Conservation (phyloP, 1,284 basidiomycete species). For the Ustilago xerochloae region DNA sequence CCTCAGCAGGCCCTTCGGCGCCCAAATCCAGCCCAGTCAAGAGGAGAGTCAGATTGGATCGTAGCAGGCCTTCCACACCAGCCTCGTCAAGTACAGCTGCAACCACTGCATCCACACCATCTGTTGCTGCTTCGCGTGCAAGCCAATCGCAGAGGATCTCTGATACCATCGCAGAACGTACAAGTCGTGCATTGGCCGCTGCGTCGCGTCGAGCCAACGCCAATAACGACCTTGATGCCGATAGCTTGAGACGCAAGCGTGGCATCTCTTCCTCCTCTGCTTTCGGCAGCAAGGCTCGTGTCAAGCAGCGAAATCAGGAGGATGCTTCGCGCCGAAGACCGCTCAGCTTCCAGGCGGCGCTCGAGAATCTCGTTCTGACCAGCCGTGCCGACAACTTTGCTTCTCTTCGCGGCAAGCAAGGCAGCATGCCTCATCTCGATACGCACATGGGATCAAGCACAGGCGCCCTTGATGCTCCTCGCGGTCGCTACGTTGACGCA, state of each 20-base stretch:
- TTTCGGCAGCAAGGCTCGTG: conserved; percentile 58
- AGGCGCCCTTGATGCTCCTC: conserved; percentile 39
- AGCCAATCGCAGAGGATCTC: conserved; percentile 14
- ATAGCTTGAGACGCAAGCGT: conserved; percentile 36
- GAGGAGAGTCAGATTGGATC: conserved; percentile 23
- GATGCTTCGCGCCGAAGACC: conserved; percentile 48
- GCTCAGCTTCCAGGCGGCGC: conserved; percentile 59
- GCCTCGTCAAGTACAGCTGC: conserved; percentile 16
- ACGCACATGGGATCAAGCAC: conserved; percentile 36
- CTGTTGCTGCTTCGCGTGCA: conserved; percentile 8
- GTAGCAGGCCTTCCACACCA: conserved; percentile 13
- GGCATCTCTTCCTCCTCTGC: conserved; percentile 58
- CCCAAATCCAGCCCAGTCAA: conserved; percentile 26
- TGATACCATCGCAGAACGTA: conserved; percentile 36
- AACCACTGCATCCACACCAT: conserved; percentile 5
- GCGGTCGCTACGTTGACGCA: conserved; percentile 5
- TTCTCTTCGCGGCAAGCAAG: conserved; percentile 38
- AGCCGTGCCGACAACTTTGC: conserved; percentile 43
- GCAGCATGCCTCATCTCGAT: conserved; percentile 41
- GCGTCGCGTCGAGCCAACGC: conserved; percentile 33
- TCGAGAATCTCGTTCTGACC: conserved; percentile 49
- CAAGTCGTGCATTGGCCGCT: conserved; percentile 19
- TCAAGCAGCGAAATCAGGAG: conserved; percentile 56
- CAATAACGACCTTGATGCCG: conserved; percentile 24
- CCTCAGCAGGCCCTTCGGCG: conserved; percentile 5